Percentiles rank a stretch among this genome's conserved stretches.
Conservation (phyloP, 177 flowering plant species). For the Vitis hybrid region DNA sequence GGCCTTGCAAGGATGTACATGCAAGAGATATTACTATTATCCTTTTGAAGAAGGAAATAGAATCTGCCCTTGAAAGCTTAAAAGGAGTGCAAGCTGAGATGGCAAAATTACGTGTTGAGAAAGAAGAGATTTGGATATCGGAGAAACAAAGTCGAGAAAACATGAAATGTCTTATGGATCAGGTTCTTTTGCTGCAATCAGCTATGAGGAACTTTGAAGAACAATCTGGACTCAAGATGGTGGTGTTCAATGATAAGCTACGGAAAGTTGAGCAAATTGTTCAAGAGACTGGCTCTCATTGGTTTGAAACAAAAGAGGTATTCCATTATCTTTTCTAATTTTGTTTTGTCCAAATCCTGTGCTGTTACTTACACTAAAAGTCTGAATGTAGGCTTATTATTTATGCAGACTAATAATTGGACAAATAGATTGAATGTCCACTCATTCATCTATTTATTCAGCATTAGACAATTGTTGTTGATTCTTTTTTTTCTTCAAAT, state of each 20-base stretch:
- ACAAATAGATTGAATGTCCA: no score
- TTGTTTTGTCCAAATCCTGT: background rate
- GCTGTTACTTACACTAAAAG: no score
- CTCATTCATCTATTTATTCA: no score
- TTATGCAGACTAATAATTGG: no score
- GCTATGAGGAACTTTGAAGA: conserved; percentile 44
- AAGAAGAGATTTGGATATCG: conserved; percentile 49
- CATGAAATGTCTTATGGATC: conserved; percentile 37
- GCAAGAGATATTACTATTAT: conserved; percentile 43
- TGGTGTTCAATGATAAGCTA: conserved; percentile 46
- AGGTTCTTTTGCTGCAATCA: conserved; percentile 43
- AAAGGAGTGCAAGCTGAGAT: conserved; percentile 63
- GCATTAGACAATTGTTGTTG: no score
- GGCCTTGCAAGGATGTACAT: conserved; percentile 18
- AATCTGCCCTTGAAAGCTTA: conserved; percentile 62
- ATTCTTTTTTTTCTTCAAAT: background rate
- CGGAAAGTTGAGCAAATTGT: conserved; percentile 32
- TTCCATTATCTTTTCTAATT: background rate
- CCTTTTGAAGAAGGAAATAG: conserved; percentile 75
- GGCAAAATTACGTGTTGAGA: conserved; percentile 51
- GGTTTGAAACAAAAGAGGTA: conserved; percentile 65
- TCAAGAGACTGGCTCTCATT: conserved; percentile 39
- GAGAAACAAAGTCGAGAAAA: conserved; percentile 37
- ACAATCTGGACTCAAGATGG: conserved; percentile 34
- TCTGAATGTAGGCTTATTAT: no score